A percentile compares a stretch with the other conserved stretches of the same genome.
phyloP scores from a whole-genome alignment of 257 asterid species.

The Jacaranda mimosifolia region DNA sequence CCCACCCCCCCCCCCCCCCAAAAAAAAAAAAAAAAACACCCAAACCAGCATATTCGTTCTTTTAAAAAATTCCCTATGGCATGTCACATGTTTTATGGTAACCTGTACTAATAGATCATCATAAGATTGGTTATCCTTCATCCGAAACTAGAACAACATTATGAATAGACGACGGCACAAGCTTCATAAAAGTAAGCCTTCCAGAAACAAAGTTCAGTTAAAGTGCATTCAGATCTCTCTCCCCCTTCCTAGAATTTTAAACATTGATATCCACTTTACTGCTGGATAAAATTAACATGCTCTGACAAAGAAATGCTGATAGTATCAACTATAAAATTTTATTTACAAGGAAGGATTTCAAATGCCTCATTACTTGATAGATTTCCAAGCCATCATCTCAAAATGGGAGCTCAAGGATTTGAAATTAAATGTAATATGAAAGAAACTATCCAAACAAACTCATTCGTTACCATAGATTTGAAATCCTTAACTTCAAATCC shows the following conservation, averaged over 20 bases:
- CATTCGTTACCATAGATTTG: no score
- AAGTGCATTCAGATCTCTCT: neutral
- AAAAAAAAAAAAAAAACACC: no score
- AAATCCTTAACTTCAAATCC: no score
- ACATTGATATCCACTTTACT: neutral
- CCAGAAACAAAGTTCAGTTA: slow-evolving; percentile 9
- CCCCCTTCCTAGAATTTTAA: neutral
- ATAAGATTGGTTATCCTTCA: slow-evolving; percentile 7
- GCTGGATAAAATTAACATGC: slow-evolving; percentile 7
- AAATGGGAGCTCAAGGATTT: no score
- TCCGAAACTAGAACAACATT: neutral
- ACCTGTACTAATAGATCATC: neutral
- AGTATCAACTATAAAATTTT: neutral
- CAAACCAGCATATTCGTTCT: neutral
- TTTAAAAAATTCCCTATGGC: neutral
- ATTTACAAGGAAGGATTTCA: no score
- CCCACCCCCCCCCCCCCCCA: no score
- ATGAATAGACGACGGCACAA: neutral
- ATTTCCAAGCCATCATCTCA: no score
- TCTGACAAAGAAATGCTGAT: neutral
- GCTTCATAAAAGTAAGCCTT: slow-evolving; percentile 12
- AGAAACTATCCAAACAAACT: no score
- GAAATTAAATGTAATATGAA: no score
- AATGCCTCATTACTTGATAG: no score
- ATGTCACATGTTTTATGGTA: slow-evolving; percentile 4